Base-by-base conservation (phyloP, 1,139 yeast genomes). In the Waltiozyma sp. region DNA sequence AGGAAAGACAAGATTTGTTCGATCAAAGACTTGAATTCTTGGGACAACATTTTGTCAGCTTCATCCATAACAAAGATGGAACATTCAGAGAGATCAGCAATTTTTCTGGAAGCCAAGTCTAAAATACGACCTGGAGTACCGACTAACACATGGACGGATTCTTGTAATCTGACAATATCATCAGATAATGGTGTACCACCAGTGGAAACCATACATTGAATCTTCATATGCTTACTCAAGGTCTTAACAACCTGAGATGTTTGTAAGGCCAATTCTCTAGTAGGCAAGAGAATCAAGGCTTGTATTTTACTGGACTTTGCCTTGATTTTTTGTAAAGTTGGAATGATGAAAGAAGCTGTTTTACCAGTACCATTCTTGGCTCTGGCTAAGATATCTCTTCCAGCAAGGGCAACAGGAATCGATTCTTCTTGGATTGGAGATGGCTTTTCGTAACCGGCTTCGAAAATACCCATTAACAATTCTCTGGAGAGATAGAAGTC, bases 301-400 rank as follows among this genome's bases (percentile, higher is more conserved):
- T 91, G 98, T 54, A 88, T 86, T 61, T 85, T 83, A 64, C 81
- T 76, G 43, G 80, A 57, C 60, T 86, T 85, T 42, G 97, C 91
- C 64, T 89, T 86, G 49, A 85, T 72, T 58, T 79, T 80, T 62
- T 87, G 94, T 55, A 87, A 73, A 39, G 89, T 75, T 35, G 96
- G 96, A 55, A 87, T 86, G 41, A 83, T 81, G 62, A 91, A 91
- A 9, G 98, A 94, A 2, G 97, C 98, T 8, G 98, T 91, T 63
- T 91, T 91, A 55, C 98, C 98, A 1, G 98, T 91, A 53, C 98
- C 98, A 63, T 93, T 93, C 63, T 91, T 93, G 40, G 99, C 98
- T 67, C 98, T 78, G 15, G 99, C 99, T 52, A 91, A 75, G 49
- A 93, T 85, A 65, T 91, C 98, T 68, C 96, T 80, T 42, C 98